Evolutionary conservation across 352 stramenopile species (phyloP).

Genomic region (Globisporangium uncinulatum): DNA sequence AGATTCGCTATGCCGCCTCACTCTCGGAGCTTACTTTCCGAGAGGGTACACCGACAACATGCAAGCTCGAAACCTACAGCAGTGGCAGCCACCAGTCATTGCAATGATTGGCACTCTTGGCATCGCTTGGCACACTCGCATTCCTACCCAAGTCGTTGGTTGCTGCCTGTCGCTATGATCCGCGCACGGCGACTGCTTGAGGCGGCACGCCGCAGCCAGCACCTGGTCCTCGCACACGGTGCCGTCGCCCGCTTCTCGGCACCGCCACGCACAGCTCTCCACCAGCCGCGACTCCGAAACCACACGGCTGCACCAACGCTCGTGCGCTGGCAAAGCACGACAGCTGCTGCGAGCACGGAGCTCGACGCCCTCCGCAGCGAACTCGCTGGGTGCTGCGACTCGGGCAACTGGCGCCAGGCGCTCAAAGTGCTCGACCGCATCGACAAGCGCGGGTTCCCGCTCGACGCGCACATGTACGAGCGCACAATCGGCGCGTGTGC

Average conservation of each 20-base stretch:
- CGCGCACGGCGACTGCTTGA: slow-evolving; percentile 18
- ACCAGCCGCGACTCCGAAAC: too few species aligned
- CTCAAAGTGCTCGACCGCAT: slow-evolving; percentile 69
- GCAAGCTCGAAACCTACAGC: too few species aligned
- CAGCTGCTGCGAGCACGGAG: slow-evolving; percentile 5
- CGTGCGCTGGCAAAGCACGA: slow-evolving; percentile 9
- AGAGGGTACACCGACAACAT: too few species aligned
- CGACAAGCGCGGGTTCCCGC: slow-evolving; percentile 43
- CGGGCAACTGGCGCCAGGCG: slow-evolving; percentile 64
- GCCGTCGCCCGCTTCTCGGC: neutral
- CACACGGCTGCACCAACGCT: too few species aligned
- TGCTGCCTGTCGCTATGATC: slow-evolving; percentile 13
- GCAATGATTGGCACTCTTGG: too few species aligned
- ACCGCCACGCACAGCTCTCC: too few species aligned
- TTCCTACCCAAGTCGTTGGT: too few species aligned
- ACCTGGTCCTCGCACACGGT: slow-evolving; percentile 13
- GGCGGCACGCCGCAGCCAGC: slow-evolving; percentile 12
- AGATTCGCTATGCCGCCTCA: too few species aligned
- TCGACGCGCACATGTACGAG: slow-evolving; percentile 77
- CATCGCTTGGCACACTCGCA: too few species aligned
- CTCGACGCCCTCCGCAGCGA: slow-evolving; percentile 22
- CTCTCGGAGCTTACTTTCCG: too few species aligned
- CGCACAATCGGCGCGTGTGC: slow-evolving; percentile 70
- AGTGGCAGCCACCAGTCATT: too few species aligned
- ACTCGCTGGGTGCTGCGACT: slow-evolving; percentile 45